These are phyloP conservation scores for Populus davidiana DNA, from an alignment of 345 rosid genomes.

Conservation along the genomic window DNA sequence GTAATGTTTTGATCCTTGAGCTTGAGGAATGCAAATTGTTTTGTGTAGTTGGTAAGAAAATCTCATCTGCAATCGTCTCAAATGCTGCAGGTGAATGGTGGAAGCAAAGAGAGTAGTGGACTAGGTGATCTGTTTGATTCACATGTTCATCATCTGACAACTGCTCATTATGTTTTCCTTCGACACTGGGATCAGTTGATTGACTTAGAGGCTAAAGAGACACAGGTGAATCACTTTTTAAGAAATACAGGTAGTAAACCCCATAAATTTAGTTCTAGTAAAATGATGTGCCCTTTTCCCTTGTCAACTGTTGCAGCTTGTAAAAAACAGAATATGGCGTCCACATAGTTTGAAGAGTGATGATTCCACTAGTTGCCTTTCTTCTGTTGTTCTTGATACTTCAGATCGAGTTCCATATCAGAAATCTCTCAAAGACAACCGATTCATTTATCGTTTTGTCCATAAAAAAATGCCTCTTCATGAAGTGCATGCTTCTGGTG, in stretches of 20 bases:
- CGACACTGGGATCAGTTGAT: constrained; percentile 76
- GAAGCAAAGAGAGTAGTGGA: constrained; percentile 72
- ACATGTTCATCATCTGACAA: constrained; percentile 63
- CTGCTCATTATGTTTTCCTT: constrained; percentile 59
- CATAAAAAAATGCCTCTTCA: constrained; percentile 36
- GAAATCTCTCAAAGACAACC: constrained; percentile 45
- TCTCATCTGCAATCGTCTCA: constrained; percentile 4
- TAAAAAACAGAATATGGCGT: constrained; percentile 52
- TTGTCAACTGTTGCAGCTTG: constrained; percentile 48
- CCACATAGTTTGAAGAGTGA: constrained; percentile 44
- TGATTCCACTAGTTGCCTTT: constrained; percentile 45
- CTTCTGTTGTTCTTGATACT: constrained; percentile 76
- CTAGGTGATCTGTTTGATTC: constrained; percentile 71
- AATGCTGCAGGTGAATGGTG: constrained; percentile 79
- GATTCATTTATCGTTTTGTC: constrained; percentile 73
- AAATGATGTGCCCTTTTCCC: background rate
- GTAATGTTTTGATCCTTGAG: constrained; percentile 39
- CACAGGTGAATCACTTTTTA: constrained; percentile 46
- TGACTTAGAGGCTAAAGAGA: constrained; percentile 89
- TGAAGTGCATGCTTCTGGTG: constrained; percentile 29
- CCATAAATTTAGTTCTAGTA: background rate
- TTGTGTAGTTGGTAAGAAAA: background rate
- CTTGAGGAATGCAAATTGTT: background rate
- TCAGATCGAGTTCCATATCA: constrained; percentile 39
- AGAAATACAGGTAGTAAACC: background rate